Evolutionary conservation across 306 rosid species (phyloP).

Genomic region (Vicia sativa): DNA sequence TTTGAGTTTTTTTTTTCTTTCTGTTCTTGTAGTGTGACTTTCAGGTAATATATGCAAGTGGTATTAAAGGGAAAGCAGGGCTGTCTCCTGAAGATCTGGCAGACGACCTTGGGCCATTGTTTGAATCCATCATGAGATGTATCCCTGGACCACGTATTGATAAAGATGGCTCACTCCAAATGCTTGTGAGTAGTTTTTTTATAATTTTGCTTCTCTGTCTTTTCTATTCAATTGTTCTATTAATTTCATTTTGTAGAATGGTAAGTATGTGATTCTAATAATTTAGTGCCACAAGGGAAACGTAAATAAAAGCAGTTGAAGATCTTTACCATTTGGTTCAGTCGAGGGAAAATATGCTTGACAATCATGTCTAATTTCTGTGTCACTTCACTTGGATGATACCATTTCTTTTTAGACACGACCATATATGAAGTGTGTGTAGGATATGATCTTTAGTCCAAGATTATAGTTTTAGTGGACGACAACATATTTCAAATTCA

Average conservation of each 20-base stretch:
- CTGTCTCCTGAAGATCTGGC: conserved; percentile 83
- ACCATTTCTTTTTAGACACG: conserved; percentile 3
- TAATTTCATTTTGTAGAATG: background rate
- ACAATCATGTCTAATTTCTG: conserved; percentile 19
- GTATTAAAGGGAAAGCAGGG: conserved; percentile 94
- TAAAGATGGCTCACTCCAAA: conserved; percentile 91
- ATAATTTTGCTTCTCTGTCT: conserved; percentile 15
- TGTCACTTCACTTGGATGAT: conserved; percentile 21
- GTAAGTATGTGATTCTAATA: conserved; percentile 11
- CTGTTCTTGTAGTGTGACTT: conserved; percentile 79
- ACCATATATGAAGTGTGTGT: conserved; percentile 29
- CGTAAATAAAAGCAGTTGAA: conserved; percentile 24
- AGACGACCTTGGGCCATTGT: conserved; percentile 97
- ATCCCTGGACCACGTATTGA: conserved; percentile 96
- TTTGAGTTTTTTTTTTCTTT: conserved; percentile 26
- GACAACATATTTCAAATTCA: background rate
- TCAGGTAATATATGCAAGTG: conserved; percentile 97
- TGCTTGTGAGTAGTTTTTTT: conserved; percentile 77
- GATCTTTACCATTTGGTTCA: conserved; percentile 15
- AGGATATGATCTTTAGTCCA: conserved; percentile 29
- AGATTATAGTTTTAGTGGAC: conserved; percentile 24
- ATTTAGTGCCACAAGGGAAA: conserved; percentile 28
- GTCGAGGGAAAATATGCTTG: conserved; percentile 25
- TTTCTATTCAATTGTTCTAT: conserved; percentile 7
- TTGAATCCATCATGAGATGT: conserved; percentile 93